Conservation (phyloP, 495 filamentous ascomycete species). For the Aspergillus taichungensis region DNA sequence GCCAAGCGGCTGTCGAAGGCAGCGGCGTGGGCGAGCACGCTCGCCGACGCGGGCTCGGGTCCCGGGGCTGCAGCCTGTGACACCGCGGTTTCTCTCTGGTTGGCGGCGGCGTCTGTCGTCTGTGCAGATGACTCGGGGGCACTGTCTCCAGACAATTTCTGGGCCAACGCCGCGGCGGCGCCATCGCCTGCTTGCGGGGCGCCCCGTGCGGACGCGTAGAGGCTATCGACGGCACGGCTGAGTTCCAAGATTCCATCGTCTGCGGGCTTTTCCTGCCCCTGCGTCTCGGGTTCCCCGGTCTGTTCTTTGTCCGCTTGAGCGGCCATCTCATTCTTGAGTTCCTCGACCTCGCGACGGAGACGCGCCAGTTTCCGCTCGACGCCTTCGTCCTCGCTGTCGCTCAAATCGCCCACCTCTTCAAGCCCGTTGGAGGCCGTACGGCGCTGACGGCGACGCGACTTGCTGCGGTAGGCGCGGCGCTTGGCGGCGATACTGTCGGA, state of each 20-base stretch:
- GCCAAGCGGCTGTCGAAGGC: conserved; percentile 79
- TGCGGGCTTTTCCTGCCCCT: conserved; percentile 16
- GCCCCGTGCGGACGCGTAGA: conserved; percentile 38
- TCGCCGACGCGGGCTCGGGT: conserved; percentile 51
- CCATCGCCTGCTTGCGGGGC: conserved; percentile 18
- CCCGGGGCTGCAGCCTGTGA: conserved; percentile 13
- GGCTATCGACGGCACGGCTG: conserved; percentile 53
- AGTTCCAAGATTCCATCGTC: conserved; percentile 47
- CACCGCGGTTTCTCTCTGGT: conserved; percentile 1
- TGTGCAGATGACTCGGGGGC: not conserved
- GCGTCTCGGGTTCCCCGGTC: conserved; percentile 4
- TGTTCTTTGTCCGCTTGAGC: conserved; percentile 1
- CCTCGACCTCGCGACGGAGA: conserved; percentile 67
- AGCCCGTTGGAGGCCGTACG: conserved; percentile 44
- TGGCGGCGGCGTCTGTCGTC: not conserved
- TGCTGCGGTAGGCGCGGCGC: conserved; percentile 70
- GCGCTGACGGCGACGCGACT: conserved; percentile 45
- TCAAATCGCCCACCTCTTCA: conserved; percentile 56
- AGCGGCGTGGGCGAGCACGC: conserved; percentile 65
- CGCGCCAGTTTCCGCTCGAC: conserved; percentile 69
- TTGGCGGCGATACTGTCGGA: conserved; percentile 73
- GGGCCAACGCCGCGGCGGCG: conserved; percentile 26
- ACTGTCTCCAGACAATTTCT: conserved; percentile 20
- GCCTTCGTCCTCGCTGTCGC: conserved; percentile 62
- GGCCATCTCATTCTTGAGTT: conserved; percentile 59